A percentile compares a stretch with the other conserved stretches of the same genome.
These are phyloP conservation scores for Linaria vulgaris DNA, from an alignment of 257 asterid species.

Conservation along the genomic window DNA sequence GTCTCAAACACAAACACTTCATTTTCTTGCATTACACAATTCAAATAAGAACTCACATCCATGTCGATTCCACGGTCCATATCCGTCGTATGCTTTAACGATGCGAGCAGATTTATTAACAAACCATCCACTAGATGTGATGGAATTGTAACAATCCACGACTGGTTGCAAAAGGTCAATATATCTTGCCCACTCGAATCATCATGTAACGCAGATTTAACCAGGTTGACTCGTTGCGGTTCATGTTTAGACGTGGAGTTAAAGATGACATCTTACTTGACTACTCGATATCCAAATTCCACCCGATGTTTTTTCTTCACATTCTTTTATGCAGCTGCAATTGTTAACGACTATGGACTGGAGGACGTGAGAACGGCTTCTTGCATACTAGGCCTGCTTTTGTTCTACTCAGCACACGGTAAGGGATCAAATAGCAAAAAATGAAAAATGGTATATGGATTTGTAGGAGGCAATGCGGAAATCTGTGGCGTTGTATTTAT, in stretches of 20 bases:
- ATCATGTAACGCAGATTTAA: slow-evolving; percentile 49
- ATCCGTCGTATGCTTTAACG: slow-evolving; percentile 44
- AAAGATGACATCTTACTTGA: slow-evolving; percentile 41
- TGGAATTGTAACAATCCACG: slow-evolving; percentile 37
- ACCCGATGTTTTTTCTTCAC: slow-evolving; percentile 55
- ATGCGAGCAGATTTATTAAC: slow-evolving; percentile 36
- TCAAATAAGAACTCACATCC: slow-evolving; percentile 27
- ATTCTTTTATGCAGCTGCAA: slow-evolving; percentile 49
- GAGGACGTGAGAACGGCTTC: slow-evolving; percentile 48
- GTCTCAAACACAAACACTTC: slow-evolving; percentile 44
- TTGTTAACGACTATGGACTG: slow-evolving; percentile 51
- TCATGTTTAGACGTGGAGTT: slow-evolving; percentile 57
- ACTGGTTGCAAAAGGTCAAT: slow-evolving; percentile 39
- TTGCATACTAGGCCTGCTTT: slow-evolving; percentile 50
- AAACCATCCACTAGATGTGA: slow-evolving; percentile 46
- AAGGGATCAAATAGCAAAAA: neutral
- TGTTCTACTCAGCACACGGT: slow-evolving; percentile 22
- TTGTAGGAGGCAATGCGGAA: slow-evolving; percentile 42
- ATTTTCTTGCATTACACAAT: slow-evolving; percentile 40
- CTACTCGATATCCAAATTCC: slow-evolving; percentile 41
- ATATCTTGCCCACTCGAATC: slow-evolving; percentile 36
- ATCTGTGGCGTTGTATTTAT: slow-evolving; percentile 18
- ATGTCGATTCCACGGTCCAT: slow-evolving; percentile 25
- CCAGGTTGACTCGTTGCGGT: slow-evolving; percentile 47
- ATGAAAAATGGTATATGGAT: slow-evolving; percentile 36